These are phyloP conservation scores for Chiua virens DNA, from an alignment of 768 basidiomycete species.

Conservation along the genomic window DNA sequence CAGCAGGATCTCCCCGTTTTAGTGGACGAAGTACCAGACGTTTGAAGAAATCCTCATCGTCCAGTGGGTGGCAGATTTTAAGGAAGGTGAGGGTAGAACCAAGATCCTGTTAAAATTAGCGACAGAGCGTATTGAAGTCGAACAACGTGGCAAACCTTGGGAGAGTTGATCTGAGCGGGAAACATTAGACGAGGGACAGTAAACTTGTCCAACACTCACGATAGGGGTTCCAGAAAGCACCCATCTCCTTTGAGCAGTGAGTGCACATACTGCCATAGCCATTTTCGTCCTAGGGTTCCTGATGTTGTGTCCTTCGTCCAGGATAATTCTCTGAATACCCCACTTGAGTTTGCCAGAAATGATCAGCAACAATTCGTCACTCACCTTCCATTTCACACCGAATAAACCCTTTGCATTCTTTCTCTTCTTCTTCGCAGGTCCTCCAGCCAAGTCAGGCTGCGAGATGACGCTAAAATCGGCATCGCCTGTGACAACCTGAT, in stretches of 20 bases:
- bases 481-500: conserved; percentile 68
- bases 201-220: conserved; percentile 44
- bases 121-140: not conserved
- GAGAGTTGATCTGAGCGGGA: conserved; percentile 68
- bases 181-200: not conserved
- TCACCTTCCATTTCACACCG: conserved; percentile 78
- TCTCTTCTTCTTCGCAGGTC: conserved; percentile 52
- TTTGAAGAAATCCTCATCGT: conserved; percentile 82
- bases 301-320: conserved; percentile 89
- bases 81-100: conserved; percentile 86
- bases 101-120: conserved; percentile 59
- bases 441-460: conserved; percentile 16
- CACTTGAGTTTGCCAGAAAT: not conserved
- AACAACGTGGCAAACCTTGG: conserved; percentile 44
- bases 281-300: conserved; percentile 88
- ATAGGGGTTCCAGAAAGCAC: conserved; percentile 86
- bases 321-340: conserved; percentile 60
- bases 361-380: not conserved
- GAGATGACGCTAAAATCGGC: conserved; percentile 26
- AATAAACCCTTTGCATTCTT: conserved; percentile 57
- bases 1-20: conserved; percentile 63
- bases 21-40: conserved; percentile 76
- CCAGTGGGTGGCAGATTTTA: conserved; percentile 80
- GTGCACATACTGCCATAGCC: conserved; percentile 61
- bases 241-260: conserved; percentile 77